Evolutionary conservation across 2,329 filamentous ascomycete species (phyloP).

Genomic region (Xylaria digitata): DNA sequence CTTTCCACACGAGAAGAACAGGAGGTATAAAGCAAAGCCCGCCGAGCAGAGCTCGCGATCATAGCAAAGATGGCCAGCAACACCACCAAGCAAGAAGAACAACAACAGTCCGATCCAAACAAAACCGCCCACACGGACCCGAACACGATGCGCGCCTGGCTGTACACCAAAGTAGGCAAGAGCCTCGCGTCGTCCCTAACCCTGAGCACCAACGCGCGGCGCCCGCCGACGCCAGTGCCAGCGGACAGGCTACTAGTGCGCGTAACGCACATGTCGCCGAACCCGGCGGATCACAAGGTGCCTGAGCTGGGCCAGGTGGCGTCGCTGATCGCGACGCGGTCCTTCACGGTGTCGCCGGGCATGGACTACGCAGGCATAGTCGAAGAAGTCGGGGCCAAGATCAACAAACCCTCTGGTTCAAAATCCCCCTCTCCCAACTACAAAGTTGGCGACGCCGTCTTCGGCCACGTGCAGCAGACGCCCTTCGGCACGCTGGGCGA

Average conservation of each 20-base stretch:
- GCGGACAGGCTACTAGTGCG: constrained; percentile 64
- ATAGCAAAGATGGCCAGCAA: constrained; percentile 17
- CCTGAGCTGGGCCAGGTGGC: constrained; percentile 61
- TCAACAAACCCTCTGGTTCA: constrained; percentile 29
- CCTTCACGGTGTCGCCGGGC: constrained; percentile 58
- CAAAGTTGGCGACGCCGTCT: constrained; percentile 57
- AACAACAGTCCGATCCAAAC: not conserved
- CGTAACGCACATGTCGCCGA: constrained; percentile 65
- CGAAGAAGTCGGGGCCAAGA: constrained; percentile 44
- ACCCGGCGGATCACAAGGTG: constrained; percentile 74
- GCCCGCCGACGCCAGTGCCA: constrained; percentile 53
- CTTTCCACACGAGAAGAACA: not conserved
- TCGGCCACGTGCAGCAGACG: constrained; percentile 52
- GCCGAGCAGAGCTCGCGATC: not conserved
- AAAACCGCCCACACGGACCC: not conserved
- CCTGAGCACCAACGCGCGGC: constrained; percentile 56
- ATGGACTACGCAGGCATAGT: constrained; percentile 63
- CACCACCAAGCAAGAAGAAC: not conserved
- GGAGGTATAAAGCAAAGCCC: constrained; percentile 2
- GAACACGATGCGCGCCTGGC: constrained; percentile 66
- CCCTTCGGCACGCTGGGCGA: constrained; percentile 57
- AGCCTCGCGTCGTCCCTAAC: constrained; percentile 66
- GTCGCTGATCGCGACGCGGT: constrained; percentile 52
- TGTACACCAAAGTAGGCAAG: constrained; percentile 59
- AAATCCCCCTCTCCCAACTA: constrained; percentile 37